Evolutionary conservation across 371 early-diverging fungal genomes (phyloP).

Genomic region (Mortierella sp.): DNA sequence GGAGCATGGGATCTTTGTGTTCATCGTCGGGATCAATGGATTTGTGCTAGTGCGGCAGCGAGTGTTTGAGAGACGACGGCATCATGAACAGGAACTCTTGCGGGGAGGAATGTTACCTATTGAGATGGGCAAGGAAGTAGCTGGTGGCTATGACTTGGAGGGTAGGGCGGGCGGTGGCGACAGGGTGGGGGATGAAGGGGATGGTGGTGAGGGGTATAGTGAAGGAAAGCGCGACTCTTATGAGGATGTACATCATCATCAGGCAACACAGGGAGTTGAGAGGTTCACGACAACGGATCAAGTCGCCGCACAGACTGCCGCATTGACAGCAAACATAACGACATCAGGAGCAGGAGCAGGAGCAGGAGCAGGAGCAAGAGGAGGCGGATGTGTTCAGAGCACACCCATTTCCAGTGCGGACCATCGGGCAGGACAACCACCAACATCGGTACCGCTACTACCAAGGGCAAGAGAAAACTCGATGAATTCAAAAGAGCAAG

Average conservation of each 20-base stretch:
- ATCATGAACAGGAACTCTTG: slow-evolving; percentile 48
- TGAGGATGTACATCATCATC: background rate
- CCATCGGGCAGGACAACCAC: no score
- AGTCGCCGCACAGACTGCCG: background rate
- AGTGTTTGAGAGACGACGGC: slow-evolving; percentile 50
- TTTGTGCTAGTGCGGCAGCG: slow-evolving; percentile 67
- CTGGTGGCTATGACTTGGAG: background rate
- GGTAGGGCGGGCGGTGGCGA: background rate
- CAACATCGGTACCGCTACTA: slow-evolving; percentile 38
- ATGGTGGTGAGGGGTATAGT: background rate
- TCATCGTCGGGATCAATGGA: slow-evolving; percentile 66
- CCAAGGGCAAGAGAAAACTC: slow-evolving; percentile 38
- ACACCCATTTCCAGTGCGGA: no score
- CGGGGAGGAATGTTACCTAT: slow-evolving; percentile 39
- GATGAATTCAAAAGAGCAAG: slow-evolving; percentile 12
- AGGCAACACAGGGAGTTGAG: background rate
- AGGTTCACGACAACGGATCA: background rate
- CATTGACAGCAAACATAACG: background rate
- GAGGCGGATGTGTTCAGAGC: no score
- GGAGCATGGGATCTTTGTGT: slow-evolving; percentile 65
- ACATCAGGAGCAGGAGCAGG: background rate
- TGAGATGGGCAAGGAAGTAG: background rate
- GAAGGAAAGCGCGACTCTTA: background rate
- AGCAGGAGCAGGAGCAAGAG: slow-evolving; percentile 5
- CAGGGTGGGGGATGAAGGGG: background rate